Percentiles rank a stretch among this genome's conserved stretches.
Evolutionary conservation across 331 rosid species (phyloP).

Genomic region (Quercus lobata): DNA sequence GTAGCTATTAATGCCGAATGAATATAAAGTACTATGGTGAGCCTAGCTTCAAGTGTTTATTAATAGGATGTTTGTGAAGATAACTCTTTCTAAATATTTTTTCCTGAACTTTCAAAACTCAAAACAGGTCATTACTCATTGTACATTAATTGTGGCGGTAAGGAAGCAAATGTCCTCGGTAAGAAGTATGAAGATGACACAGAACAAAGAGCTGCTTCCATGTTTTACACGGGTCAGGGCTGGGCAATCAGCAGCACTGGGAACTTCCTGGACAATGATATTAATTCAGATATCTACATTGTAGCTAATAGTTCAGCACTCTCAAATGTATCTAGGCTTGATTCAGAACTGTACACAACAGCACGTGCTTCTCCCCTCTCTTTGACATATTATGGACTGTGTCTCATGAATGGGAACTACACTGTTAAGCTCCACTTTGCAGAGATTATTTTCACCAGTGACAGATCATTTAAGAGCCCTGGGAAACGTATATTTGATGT

Average conservation of each 20-base stretch:
- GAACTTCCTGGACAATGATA: slow-evolving; percentile 81
- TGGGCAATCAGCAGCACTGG: slow-evolving; percentile 98
- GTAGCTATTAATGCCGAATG: not conserved
- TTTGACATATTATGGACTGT: slow-evolving; percentile 87
- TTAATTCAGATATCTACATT: slow-evolving; percentile 62
- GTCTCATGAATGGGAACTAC: slow-evolving; percentile 75
- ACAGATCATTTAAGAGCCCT: slow-evolving; percentile 50
- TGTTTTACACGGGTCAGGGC: slow-evolving; percentile 40
- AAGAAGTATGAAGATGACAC: slow-evolving; percentile 52
- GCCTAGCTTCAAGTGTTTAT: not conserved
- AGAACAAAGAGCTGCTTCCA: slow-evolving; percentile 76
- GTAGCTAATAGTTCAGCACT: slow-evolving; percentile 63
- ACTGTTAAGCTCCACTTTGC: slow-evolving; percentile 85
- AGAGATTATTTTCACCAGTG: slow-evolving; percentile 65
- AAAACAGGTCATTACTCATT: slow-evolving; percentile 54
- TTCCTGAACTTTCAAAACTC: not conserved
- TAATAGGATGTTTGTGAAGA: not conserved
- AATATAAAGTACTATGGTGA: not conserved
- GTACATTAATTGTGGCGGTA: slow-evolving; percentile 86
- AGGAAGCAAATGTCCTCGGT: slow-evolving; percentile 46
- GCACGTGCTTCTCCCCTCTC: slow-evolving; percentile 85
- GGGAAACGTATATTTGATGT: slow-evolving; percentile 77
- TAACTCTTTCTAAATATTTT: not conserved
- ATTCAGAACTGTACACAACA: slow-evolving; percentile 56
- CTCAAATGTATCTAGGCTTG: slow-evolving; percentile 28